phyloP scores from a whole-genome alignment of 2,329 filamentous ascomycete species.

The Venturia carpophila region DNA sequence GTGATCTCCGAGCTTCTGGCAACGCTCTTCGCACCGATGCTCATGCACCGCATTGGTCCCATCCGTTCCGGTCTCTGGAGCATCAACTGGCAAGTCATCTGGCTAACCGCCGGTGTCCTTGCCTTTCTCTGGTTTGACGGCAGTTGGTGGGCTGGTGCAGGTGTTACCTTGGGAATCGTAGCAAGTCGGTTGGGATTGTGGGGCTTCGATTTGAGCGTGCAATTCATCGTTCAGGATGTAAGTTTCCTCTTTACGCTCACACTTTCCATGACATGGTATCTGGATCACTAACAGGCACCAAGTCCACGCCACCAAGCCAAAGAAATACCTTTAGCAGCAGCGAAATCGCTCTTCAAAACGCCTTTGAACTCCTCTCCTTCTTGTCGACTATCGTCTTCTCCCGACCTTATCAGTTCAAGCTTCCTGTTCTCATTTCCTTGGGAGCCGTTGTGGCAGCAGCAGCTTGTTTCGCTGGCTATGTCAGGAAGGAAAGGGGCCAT shows the following conservation, averaged over 20 bases:
- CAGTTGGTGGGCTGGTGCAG: conserved; percentile 20
- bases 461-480: conserved; percentile 48
- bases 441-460: conserved; percentile 44
- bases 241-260: conserved; percentile 15
- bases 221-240: conserved; percentile 40
- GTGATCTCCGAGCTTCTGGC: conserved; percentile 52
- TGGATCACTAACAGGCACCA: not conserved
- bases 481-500: conserved; percentile 52
- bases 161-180: conserved; percentile 34
- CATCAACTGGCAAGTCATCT: conserved; percentile 57
- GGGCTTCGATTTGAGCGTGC: conserved; percentile 42
- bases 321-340: conserved; percentile 63
- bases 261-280: not conserved
- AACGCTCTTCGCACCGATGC: conserved; percentile 51
- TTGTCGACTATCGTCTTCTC: conserved; percentile 57
- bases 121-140: not conserved
- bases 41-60: conserved; percentile 44
- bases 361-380: conserved; percentile 62
- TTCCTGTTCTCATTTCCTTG: conserved; percentile 53
- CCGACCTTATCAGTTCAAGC: conserved; percentile 55
- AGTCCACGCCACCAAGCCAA: conserved; percentile 24
- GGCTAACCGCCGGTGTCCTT: conserved; percentile 37
- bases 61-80: conserved; percentile 65
- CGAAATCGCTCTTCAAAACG: conserved; percentile 60
- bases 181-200: conserved; percentile 39